Conservation (phyloP, 805 yeast genomes). For the Ogataea corticis region DNA sequence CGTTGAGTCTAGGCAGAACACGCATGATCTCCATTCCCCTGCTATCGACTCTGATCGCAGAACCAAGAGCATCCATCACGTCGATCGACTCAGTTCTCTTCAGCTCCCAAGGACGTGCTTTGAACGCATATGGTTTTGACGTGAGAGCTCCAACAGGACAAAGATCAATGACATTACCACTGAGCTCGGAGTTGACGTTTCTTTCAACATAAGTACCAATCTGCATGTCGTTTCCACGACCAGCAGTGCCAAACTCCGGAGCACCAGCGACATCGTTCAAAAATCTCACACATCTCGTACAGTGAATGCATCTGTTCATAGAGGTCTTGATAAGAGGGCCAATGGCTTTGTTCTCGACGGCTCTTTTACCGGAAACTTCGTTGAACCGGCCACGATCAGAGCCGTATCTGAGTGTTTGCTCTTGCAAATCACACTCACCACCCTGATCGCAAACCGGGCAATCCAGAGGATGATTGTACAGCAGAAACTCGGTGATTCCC, state of each 20-base stretch:
- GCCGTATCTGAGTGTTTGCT: slow-evolving; percentile 81
- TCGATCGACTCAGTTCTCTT: slow-evolving; percentile 86
- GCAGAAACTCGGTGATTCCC: slow-evolving; percentile 85
- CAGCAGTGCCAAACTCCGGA: slow-evolving; percentile 84
- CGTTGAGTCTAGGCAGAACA: slow-evolving; percentile 81
- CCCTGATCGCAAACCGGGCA: slow-evolving; percentile 95
- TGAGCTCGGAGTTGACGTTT: slow-evolving; percentile 79
- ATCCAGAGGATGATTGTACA: slow-evolving; percentile 88
- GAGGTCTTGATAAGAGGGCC: slow-evolving; percentile 89
- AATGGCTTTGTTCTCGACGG: slow-evolving; percentile 86
- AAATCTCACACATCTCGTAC: slow-evolving; percentile 88
- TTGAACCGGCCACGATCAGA: slow-evolving; percentile 82
- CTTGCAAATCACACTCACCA: slow-evolving; percentile 92
- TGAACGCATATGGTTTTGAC: slow-evolving; percentile 88
- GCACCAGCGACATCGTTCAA: slow-evolving; percentile 92
- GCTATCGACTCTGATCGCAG: slow-evolving; percentile 80
- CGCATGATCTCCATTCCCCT: slow-evolving; percentile 88
- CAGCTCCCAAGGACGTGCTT: slow-evolving; percentile 91
- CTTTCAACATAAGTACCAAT: slow-evolving; percentile 87
- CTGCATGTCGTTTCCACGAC: slow-evolving; percentile 91
- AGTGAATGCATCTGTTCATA: slow-evolving; percentile 91
- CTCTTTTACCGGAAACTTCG: slow-evolving; percentile 83
- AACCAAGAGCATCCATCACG: slow-evolving; percentile 80
- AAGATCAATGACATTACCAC: slow-evolving; percentile 83
- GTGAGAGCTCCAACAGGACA: slow-evolving; percentile 94